Percentiles rank a stretch among this genome's conserved stretches.
These are phyloP conservation scores for Lasiodiplodia sp. DNA, from an alignment of 2,329 filamentous ascomycete genomes.

Conservation along the genomic window DNA sequence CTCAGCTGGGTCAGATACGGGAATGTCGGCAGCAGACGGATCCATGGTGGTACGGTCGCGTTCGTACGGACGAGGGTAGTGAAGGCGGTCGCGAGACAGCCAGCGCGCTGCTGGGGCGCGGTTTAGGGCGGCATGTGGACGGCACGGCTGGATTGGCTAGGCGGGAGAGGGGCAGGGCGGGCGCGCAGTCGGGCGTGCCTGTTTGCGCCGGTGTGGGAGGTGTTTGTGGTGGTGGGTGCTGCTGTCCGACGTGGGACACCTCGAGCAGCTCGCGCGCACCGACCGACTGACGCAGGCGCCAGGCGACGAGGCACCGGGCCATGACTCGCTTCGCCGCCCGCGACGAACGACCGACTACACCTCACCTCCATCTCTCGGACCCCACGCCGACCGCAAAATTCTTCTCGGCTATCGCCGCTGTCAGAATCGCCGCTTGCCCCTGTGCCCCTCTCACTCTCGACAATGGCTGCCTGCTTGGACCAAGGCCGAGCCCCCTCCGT, in stretches of 20 bases:
- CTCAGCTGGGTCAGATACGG: conserved; percentile 13
- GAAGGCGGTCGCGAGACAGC: conserved; percentile 22
- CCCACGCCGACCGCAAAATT: background rate
- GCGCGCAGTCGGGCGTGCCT: background rate
- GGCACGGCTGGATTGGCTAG: conserved; percentile 7
- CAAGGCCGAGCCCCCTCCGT: background rate
- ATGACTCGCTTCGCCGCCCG: background rate
- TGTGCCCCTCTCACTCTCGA: conserved; percentile 6
- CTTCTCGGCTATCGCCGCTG: background rate
- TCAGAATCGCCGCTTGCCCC: background rate
- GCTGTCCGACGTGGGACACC: conserved; percentile 23
- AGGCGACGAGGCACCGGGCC: background rate
- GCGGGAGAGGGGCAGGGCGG: background rate
- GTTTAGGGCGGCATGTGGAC: conserved; percentile 27
- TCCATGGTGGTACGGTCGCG: conserved; percentile 26
- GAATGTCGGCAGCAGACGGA: conserved; percentile 11
- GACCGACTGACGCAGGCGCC: background rate
- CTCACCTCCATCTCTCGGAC: background rate
- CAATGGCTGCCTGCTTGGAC: background rate
- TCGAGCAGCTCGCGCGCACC: background rate
- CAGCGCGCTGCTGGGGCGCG: conserved; percentile 10
- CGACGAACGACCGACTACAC: background rate
- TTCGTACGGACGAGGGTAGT: background rate
- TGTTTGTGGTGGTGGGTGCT: conserved; percentile 18
- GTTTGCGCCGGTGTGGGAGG: background rate